These are phyloP conservation scores for Exophiala oligosperma DNA, from an alignment of 2,329 filamentous ascomycete species.

Conservation along the genomic window DNA sequence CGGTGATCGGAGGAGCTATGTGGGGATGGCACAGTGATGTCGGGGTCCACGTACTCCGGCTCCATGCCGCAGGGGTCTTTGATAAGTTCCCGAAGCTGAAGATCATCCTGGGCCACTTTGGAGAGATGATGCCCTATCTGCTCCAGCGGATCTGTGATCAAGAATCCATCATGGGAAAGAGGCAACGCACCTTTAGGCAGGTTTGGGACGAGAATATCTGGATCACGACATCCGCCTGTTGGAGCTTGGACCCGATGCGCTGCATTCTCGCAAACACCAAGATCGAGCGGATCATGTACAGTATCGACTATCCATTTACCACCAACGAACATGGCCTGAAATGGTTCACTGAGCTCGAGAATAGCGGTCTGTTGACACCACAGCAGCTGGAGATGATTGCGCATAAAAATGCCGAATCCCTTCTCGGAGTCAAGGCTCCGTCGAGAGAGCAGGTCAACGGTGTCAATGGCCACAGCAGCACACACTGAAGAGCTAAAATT, in stretches of 20 bases:
- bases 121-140: conserved; percentile 56
- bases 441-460: background rate
- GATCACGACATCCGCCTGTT: conserved; percentile 57
- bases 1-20: background rate
- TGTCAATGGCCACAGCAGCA: background rate
- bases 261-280: conserved; percentile 33
- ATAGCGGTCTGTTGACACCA: conserved; percentile 49
- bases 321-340: conserved; percentile 48
- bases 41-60: conserved; percentile 37
- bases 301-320: conserved; percentile 59
- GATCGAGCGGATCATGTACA: conserved; percentile 55
- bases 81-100: conserved; percentile 56
- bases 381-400: conserved; percentile 52
- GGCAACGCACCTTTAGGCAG: conserved; percentile 39
- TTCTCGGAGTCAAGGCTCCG: background rate
- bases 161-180: conserved; percentile 22
- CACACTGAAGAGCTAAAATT: too few species aligned
- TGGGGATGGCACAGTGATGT: conserved; percentile 43
- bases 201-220: conserved; percentile 59
- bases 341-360: conserved; percentile 50
- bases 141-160: conserved; percentile 43
- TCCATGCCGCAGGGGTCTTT: conserved; percentile 56
- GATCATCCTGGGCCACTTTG: conserved; percentile 55
- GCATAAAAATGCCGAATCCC: conserved; percentile 51
- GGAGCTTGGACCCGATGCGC: conserved; percentile 49